Base-by-base conservation (phyloP, 768 basidiomycete genomes). In the Boletellus ananas region DNA sequence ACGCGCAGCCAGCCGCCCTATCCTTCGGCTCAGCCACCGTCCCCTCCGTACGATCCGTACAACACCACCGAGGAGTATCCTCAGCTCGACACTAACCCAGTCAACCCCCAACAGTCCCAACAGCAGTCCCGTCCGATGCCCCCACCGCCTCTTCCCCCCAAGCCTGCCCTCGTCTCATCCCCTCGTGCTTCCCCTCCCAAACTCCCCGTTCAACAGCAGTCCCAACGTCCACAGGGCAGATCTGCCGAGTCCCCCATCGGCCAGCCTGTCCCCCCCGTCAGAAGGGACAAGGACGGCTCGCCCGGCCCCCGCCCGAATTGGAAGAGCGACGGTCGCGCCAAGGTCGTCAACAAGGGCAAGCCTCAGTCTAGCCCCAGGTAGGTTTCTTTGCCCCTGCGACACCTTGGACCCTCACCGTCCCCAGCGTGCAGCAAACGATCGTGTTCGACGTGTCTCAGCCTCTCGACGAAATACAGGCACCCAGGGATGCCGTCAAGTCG, bases 401-500 rank as follows among this genome's bases (percentile, higher is more conserved):
- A 7, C 2, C 12, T 43, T 38, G 34, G 20, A 35, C 33, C n/a
- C 59, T 52, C 40, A 50, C 7, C 13, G 17, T 17, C 20, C 42
- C 39, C 47, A 88, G 85, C 43, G 73, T 79, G 31, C 83, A 82
- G 11, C 87, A 90, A 60, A 81, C 72, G 12, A 82, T 91, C 49
- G 65, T 87, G 17, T 82, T 90, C 57, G 90, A 92, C 69, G 86
- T 90, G 20, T 76, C 85, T 14, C 84, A 83, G 55, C 66, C 80
- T 17, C 73, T 89, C 52, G 84, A 84, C 18, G 85, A 90, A 51
- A 78, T 90, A 35, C 84, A 87, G 62, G 87, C 90, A 8, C 75
- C 83, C 45, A 78, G 76, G 8, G 90, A 92, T 55, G 78, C 77
- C 4, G 86, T 90, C 59, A 90, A 90, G 63, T 88, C 88, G n/a